Conservation (phyloP, 768 basidiomycete genomes). For the Podaxis sp. region DNA sequence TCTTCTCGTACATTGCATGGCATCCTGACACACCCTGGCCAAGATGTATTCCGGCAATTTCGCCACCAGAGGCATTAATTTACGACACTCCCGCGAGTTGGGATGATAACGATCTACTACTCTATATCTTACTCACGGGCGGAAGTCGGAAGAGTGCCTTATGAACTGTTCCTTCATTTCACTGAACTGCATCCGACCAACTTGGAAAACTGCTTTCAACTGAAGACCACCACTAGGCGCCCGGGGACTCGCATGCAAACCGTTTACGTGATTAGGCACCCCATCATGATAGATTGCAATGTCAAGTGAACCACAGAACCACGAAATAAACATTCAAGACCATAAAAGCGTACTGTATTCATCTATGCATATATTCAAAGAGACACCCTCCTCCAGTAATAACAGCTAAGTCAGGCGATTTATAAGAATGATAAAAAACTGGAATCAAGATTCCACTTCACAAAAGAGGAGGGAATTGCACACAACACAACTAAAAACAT, state of each 20-base stretch:
- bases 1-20: background rate
- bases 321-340: background rate
- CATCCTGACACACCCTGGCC: background rate
- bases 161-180: too few species aligned
- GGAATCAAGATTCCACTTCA: background rate
- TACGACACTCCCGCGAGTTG: background rate
- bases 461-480: background rate
- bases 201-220: background rate
- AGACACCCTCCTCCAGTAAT: background rate
- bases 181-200: background rate
- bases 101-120: too few species aligned
- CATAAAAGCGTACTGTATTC: background rate
- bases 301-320: background rate
- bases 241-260: too few species aligned
- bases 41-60: background rate
- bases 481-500: background rate
- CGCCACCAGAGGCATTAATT: background rate
- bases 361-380: background rate
- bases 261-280: background rate
- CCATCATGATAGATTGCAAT: background rate
- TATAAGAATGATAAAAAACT: background rate
- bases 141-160: too few species aligned
- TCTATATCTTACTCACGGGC: too few species aligned
- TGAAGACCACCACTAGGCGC: too few species aligned
- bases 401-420: background rate